phyloP scores from a whole-genome alignment of 2,329 filamentous ascomycete genomes.

The Calonectria hongkongensis region DNA sequence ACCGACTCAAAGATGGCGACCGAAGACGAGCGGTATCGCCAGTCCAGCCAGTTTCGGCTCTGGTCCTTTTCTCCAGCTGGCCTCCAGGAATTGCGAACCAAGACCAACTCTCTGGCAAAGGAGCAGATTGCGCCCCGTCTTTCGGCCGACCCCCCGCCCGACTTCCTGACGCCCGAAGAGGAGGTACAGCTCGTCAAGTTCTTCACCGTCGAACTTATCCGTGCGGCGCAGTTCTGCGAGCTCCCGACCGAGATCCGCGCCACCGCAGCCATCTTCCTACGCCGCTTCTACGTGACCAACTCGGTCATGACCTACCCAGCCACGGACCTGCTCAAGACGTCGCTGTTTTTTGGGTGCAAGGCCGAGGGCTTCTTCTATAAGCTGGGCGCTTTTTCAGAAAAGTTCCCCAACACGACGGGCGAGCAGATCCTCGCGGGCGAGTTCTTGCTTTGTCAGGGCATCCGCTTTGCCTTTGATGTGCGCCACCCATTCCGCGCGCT shows the following conservation, averaged over 20 bases:
- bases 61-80: slow-evolving; percentile 92
- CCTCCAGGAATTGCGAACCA: slow-evolving; percentile 81
- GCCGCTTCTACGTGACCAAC: slow-evolving; percentile 96
- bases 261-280: slow-evolving; percentile 91
- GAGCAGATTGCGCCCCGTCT: slow-evolving; percentile 75
- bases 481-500: slow-evolving; percentile 92
- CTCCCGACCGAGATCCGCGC: slow-evolving; percentile 70
- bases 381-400: slow-evolving; percentile 78
- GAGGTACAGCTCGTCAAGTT: slow-evolving; percentile 88
- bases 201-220: slow-evolving; percentile 78
- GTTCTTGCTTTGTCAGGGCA: slow-evolving; percentile 92
- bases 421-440: slow-evolving; percentile 93
- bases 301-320: slow-evolving; percentile 97
- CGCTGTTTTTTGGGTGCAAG: slow-evolving; percentile 94
- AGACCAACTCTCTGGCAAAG: slow-evolving; percentile 85
- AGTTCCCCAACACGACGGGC: slow-evolving; percentile 81
- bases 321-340: slow-evolving; percentile 90
- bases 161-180: slow-evolving; percentile 88
- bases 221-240: slow-evolving; percentile 73
- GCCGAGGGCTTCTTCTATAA: slow-evolving; percentile 89
- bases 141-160: slow-evolving; percentile 76
- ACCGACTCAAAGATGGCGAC: slow-evolving; percentile 74
- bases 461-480: slow-evolving; percentile 95
- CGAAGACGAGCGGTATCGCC: slow-evolving; percentile 93
- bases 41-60: slow-evolving; percentile 91